Percentiles rank a stretch among this genome's conserved stretches.
Conservation (phyloP, 441 rosid species). For the Jatropha podagrica region DNA sequence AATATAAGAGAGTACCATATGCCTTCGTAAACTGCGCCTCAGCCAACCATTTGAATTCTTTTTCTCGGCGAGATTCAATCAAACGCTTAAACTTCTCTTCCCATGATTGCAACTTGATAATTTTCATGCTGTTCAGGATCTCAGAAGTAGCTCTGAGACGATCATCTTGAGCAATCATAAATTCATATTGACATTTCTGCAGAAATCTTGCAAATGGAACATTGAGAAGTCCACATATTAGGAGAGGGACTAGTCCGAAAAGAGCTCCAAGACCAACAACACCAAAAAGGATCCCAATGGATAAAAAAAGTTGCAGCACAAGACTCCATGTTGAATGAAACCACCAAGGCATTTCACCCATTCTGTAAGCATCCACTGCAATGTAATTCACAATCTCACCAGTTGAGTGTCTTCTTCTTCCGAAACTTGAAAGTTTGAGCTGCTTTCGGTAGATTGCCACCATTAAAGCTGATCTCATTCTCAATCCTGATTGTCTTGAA, state of each 20-base stretch:
- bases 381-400: conserved; percentile 88
- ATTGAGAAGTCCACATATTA: conserved; percentile 63
- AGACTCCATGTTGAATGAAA: conserved; percentile 68
- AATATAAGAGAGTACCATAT: conserved; percentile 54
- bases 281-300: conserved; percentile 53
- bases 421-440: conserved; percentile 70
- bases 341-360: conserved; percentile 96
- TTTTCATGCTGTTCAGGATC: conserved; percentile 79
- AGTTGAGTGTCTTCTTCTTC: conserved; percentile 73
- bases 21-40: conserved; percentile 55
- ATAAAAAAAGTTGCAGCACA: conserved; percentile 63
- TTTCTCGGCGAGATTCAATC: conserved; percentile 57
- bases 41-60: conserved; percentile 77
- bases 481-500: conserved; percentile 83
- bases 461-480: conserved; percentile 87
- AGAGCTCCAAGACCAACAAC: conserved; percentile 80
- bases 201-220: conserved; percentile 74
- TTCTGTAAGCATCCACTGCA: conserved; percentile 79
- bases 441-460: conserved; percentile 78
- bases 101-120: conserved; percentile 93
- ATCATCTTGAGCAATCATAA: conserved; percentile 82
- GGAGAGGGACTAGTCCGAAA: conserved; percentile 66
- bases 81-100: conserved; percentile 72
- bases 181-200: conserved; percentile 64
- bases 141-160: conserved; percentile 76